Base-by-base conservation (phyloP, 306 rosid genomes). In the Corylus americana region DNA sequence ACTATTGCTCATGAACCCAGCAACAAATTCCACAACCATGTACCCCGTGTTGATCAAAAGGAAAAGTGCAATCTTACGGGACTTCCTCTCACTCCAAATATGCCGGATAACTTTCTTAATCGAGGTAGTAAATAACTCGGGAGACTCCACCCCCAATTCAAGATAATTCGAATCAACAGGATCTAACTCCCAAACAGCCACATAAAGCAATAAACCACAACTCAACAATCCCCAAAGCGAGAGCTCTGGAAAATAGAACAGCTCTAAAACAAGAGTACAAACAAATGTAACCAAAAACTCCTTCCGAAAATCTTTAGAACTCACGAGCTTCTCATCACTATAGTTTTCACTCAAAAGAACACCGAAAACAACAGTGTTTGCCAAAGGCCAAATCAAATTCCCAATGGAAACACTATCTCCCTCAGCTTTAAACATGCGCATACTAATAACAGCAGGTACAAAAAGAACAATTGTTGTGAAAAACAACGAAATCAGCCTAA, bases 1-100 rank as follows among this genome's bases (percentile, higher is more conserved):
- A 86, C 98, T 94, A 82, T 94, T 94, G 85, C 98, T 90, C 98
- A 92, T 90, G 75, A 94, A 94, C 58, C 97, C 98, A 14, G 86
- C 97, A 85, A 85, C 89, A 81, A 94, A 94, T 49, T 94, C 98
- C 86, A 94, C 98, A 84, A 92, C 85, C 98, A 94, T 94, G 83
- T 94, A 94, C 0, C 77, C 96, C 8, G 98, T 75, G 77, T 94
- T 94, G 83, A 94, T 92, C 83, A 94, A 67, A 31, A 94, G 98
- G 79, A 94, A 94, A 58, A 94, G 90, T 0, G 98, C 98, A 27
- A 94, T 94, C 74, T 94, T 94, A 5, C 98, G 79, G 0, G 97
- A 92, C 57, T 92, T 94, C 89, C 97, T 93, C 91, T 94, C 97
- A 2, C 96, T 90, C 89, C 92, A 85, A 74, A 94, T 87, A 84